These are phyloP conservation scores for Hypoxylon rickii DNA, from an alignment of 495 filamentous ascomycete species.

Conservation along the genomic window DNA sequence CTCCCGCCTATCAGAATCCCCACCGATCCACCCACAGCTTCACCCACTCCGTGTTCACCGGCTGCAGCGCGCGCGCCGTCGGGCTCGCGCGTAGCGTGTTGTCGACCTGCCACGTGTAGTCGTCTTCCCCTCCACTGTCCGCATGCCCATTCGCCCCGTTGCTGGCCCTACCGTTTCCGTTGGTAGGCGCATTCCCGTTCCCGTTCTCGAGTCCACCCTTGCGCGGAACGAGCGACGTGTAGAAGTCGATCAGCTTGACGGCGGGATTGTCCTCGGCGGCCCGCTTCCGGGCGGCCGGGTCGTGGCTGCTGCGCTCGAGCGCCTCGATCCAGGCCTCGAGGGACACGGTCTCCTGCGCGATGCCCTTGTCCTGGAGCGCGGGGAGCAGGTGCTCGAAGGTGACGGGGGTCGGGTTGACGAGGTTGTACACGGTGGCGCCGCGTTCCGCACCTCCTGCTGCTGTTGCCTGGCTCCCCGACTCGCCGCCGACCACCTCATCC, in stretches of 20 bases:
- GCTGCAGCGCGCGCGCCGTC: slow-evolving; percentile 26
- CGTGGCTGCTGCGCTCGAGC: slow-evolving; percentile 30
- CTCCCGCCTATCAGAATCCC: slow-evolving; percentile 22
- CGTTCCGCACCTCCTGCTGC: not conserved
- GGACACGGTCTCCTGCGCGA: slow-evolving; percentile 8
- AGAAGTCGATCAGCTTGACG: slow-evolving; percentile 35
- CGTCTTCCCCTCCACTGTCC: slow-evolving; percentile 5
- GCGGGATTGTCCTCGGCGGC: slow-evolving; percentile 28
- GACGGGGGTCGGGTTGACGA: slow-evolving; percentile 29
- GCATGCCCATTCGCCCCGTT: not conserved
- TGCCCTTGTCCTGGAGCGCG: slow-evolving; percentile 21
- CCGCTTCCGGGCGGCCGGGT: slow-evolving; percentile 9
- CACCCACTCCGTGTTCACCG: slow-evolving; percentile 33
- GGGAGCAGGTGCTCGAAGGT: slow-evolving; percentile 27
- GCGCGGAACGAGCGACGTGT: slow-evolving; percentile 23
- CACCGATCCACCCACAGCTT: slow-evolving; percentile 36
- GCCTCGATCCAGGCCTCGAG: slow-evolving; percentile 29
- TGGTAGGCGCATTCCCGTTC: not conserved
- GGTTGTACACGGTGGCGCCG: slow-evolving; percentile 32
- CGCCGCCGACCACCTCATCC: slow-evolving; percentile 12
- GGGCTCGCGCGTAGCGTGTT: slow-evolving; percentile 32
- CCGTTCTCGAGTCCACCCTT: not conserved
- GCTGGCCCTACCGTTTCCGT: not conserved
- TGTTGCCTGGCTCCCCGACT: not conserved
- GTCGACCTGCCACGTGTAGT: slow-evolving; percentile 17